Percentiles rank a stretch among this genome's conserved stretches.
Conservation (phyloP, 306 rosid genomes). For the Ormosia emarginata region DNA sequence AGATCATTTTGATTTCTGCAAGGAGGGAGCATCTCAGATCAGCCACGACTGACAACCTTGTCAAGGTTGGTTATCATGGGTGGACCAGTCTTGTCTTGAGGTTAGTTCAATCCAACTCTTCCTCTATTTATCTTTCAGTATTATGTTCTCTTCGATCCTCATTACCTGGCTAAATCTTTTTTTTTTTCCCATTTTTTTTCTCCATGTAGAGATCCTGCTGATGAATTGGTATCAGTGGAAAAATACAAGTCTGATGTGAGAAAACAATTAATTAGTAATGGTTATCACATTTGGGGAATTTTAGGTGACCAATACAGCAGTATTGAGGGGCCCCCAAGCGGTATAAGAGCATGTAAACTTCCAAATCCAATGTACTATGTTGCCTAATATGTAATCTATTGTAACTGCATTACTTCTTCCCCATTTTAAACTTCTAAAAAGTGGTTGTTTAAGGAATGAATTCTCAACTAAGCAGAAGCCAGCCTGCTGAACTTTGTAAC, state of each 20-base stretch:
- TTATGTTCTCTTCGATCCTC: neutral
- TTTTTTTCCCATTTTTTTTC: neutral
- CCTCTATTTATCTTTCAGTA: neutral
- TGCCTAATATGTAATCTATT: neutral
- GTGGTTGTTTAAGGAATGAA: neutral
- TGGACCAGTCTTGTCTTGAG: neutral
- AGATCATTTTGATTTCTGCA: neutral
- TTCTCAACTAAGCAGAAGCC: neutral
- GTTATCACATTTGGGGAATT: constrained; percentile 36
- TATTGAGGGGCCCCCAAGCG: constrained; percentile 20
- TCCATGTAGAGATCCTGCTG: constrained; percentile 12
- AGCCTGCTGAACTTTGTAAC: neutral
- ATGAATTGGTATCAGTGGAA: constrained; percentile 25
- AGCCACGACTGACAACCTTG: neutral
- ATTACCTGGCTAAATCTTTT: neutral
- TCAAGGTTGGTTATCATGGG: neutral
- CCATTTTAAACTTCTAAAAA: neutral
- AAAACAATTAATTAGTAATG: neutral
- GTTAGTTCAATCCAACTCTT: neutral
- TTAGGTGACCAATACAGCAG: constrained; percentile 32
- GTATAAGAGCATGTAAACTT: constrained; percentile 27
- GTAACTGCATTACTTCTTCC: neutral
- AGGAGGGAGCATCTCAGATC: neutral
- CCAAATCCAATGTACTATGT: constrained; percentile 43
- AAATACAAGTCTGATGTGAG: constrained; percentile 28